Base-by-base conservation (phyloP, 805 yeast genomes). In the Saccharomycopsis fodiens region DNA sequence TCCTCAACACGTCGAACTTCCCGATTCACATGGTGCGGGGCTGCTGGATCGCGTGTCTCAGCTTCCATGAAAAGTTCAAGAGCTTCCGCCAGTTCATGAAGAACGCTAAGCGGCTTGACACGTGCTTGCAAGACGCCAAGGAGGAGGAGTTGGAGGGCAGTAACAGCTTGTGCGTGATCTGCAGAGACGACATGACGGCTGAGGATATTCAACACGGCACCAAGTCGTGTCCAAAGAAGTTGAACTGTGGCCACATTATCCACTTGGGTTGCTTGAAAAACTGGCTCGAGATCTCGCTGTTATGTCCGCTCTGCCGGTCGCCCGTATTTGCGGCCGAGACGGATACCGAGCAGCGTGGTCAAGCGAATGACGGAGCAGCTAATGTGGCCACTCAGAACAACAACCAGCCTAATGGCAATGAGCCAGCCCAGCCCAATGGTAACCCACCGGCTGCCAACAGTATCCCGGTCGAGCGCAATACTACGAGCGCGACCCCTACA, bases 281-380 rank as follows among this genome's bases (percentile, higher is more conserved):
- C 54, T 93, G 98, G 98, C 69, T 93, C 54, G 94, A 85, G 58
- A 74, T 95, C 53, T 86, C 96, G 0, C 91, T 82, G 54, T 76
- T 78, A n/a, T 93, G 98, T 66, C 98, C 98, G 1, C 78, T 89
- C 44, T 93, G 98, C 61, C 70, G 96, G 50, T 69, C 81, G 25
- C 75, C 78, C 8, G 94, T 87, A 1, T 72, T 78, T 52, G 67
- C 36, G 10, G 15, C 8, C 36, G 20, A 32, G 8, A 10, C 5
- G 17, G 20, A 10, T 19, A 32, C 36, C 36, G 15, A 32, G 8
- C 19, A 17, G 7, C 8, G 15, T 10, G 12, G 12, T 32, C 10
- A 32, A 6, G 12, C 5, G 8, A 32, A 32, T 32, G 36, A 15
- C 20, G 36, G 12, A 6, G 15, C 12, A 29, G 13, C n/a, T n/a